Conservation (phyloP, 495 filamentous ascomycete genomes). For the Hypoxylon rickii region DNA sequence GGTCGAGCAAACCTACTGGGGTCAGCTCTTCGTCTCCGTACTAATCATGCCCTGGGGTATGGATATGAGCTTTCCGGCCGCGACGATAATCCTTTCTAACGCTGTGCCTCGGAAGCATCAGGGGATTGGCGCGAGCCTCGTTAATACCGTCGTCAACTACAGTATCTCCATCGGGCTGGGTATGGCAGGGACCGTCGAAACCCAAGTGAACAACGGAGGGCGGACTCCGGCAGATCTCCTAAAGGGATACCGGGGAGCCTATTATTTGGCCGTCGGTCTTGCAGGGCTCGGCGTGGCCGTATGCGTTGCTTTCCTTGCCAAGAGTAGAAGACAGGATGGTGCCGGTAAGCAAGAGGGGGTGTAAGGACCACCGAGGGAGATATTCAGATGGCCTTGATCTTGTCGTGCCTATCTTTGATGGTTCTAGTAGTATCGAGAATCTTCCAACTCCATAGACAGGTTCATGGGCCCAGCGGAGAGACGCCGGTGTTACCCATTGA, state of each 20-base stretch:
- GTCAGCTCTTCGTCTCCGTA: conserved; percentile 49
- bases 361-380: conserved; percentile 1
- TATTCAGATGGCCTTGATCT: background rate
- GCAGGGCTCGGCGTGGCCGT: conserved; percentile 34
- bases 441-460: no score
- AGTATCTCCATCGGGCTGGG: conserved; percentile 52
- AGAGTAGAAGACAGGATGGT: conserved; percentile 12
- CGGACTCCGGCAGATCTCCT: conserved; percentile 36
- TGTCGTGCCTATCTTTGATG: no score
- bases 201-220: conserved; percentile 42
- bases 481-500: no score
- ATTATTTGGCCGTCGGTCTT: conserved; percentile 42
- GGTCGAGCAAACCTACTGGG: conserved; percentile 52
- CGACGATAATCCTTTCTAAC: conserved; percentile 47
- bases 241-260: conserved; percentile 43
- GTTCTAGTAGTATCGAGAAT: no score
- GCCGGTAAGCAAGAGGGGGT: background rate
- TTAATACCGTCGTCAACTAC: conserved; percentile 53
- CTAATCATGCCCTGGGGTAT: conserved; percentile 60
- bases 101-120: conserved; percentile 47
- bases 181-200: conserved; percentile 53
- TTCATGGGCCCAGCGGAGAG: no score
- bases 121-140: conserved; percentile 49
- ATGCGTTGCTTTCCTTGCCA: conserved; percentile 24
- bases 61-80: conserved; percentile 51